Evolutionary conservation across 164 flowering plant genomes (phyloP).

Genomic region (grape (Vitis vinifera)): DNA sequence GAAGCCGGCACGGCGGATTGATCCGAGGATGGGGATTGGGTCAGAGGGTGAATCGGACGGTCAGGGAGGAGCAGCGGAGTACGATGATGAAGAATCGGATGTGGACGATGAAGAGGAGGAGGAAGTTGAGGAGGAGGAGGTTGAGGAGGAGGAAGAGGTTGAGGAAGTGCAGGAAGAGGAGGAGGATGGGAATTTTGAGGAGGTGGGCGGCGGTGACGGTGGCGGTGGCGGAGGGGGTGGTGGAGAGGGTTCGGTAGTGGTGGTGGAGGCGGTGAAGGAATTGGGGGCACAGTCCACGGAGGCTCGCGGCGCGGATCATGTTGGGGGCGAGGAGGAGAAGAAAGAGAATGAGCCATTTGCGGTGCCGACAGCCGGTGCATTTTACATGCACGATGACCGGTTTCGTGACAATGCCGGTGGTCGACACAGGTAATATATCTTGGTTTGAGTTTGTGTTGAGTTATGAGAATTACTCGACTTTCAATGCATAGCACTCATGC

Average conservation of each 20-base stretch:
- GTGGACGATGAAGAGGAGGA: slow-evolving; percentile 33
- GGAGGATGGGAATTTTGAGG: slow-evolving; percentile 2
- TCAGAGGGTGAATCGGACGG: slow-evolving; percentile 82
- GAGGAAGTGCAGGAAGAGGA: slow-evolving; percentile 18
- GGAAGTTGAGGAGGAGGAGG: slow-evolving; percentile 36
- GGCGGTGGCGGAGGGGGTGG: slow-evolving; percentile 18
- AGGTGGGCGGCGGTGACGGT: slow-evolving; percentile 10
- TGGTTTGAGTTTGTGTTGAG: not conserved
- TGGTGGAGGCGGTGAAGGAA: slow-evolving; percentile 16
- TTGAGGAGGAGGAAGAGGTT: slow-evolving; percentile 1
- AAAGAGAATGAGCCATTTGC: slow-evolving; percentile 88
- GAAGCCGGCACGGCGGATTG: slow-evolving; percentile 15
- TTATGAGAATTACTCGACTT: no score
- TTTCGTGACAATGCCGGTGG: slow-evolving; percentile 78
- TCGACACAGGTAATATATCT: slow-evolving; percentile 56
- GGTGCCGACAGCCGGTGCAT: slow-evolving; percentile 97
- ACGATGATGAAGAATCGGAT: slow-evolving; percentile 48
- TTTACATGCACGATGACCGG: slow-evolving; percentile 99
- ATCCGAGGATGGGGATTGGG: slow-evolving; percentile 38
- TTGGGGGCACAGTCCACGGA: slow-evolving; percentile 9
- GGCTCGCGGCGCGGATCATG: slow-evolving; percentile 8
- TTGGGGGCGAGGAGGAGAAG: slow-evolving; percentile 57
- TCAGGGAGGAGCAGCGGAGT: slow-evolving; percentile 73
- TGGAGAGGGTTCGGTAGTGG: no score
- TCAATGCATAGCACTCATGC: no score